Evolutionary conservation across 2,329 filamentous ascomycete genomes (phyloP).

Genomic region (Diplodia mutila): DNA sequence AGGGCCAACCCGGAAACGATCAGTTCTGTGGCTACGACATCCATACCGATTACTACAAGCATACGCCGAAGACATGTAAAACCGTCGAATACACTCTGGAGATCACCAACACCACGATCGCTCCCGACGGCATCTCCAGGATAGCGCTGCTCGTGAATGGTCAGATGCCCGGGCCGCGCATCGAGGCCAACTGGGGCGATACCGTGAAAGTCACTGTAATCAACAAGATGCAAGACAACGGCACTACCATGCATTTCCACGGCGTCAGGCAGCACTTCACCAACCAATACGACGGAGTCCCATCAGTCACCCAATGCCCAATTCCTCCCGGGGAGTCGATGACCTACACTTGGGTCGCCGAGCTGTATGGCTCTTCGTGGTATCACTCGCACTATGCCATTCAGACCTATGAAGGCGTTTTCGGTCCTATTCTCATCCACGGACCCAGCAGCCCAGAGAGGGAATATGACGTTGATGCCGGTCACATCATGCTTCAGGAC

Average conservation of each 20-base stretch:
- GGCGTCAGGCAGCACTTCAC: constrained; percentile 61
- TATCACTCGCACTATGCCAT: constrained; percentile 39
- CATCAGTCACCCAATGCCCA: constrained; percentile 49
- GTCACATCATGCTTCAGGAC: constrained; percentile 46
- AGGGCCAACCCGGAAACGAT: constrained; percentile 39
- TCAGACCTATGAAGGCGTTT: constrained; percentile 43
- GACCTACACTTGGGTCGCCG: constrained; percentile 60
- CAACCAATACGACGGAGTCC: constrained; percentile 61
- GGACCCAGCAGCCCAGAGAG: constrained; percentile 41
- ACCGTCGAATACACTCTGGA: constrained; percentile 50
- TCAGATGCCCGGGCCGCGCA: constrained; percentile 52
- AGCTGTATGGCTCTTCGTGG: constrained; percentile 40
- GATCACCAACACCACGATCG: constrained; percentile 47
- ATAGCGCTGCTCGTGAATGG: constrained; percentile 51
- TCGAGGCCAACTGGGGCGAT: constrained; percentile 50
- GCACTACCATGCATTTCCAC: constrained; percentile 68
- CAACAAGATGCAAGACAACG: constrained; percentile 59
- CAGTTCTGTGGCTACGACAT: constrained; percentile 41
- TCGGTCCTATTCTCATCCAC: constrained; percentile 45
- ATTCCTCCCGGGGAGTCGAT: constrained; percentile 33
- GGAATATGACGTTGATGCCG: constrained; percentile 45
- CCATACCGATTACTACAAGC: constrained; percentile 42
- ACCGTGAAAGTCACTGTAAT: constrained; percentile 51
- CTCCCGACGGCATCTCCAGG: constrained; percentile 51
- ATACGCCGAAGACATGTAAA: constrained; percentile 44